Percentiles rank a stretch among this genome's conserved stretches.
These are phyloP conservation scores for Stachybotrys chartarum DNA, from an alignment of 2,329 filamentous ascomycete genomes.

Conservation along the genomic window DNA sequence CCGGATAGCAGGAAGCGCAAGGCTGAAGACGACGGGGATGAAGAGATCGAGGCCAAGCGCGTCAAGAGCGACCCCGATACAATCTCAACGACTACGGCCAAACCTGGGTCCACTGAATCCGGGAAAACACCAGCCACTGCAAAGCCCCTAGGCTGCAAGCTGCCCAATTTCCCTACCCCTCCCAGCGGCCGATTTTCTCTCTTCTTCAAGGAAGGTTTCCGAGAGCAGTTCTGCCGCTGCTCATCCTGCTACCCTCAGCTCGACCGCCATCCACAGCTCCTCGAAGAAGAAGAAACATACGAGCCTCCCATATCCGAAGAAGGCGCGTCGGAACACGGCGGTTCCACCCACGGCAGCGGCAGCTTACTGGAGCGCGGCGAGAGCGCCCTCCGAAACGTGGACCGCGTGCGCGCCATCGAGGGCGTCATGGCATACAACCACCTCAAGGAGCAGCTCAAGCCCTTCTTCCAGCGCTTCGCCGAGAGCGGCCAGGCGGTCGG, in stretches of 20 bases:
- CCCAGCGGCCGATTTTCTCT: conserved; percentile 63
- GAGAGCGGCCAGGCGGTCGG: conserved; percentile 83
- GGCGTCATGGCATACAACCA: conserved; percentile 98
- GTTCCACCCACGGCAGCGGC: conserved; percentile 62
- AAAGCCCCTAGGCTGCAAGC: conserved; percentile 45
- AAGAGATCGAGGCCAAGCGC: conserved; percentile 40
- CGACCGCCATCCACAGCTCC: conserved; percentile 65
- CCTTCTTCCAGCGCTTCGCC: conserved; percentile 88
- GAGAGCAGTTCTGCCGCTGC: conserved; percentile 77
- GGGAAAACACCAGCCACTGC: too few relatives aligned
- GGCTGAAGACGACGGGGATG: conserved; percentile 43
- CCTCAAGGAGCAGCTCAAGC: conserved; percentile 90
- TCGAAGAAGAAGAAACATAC: conserved; percentile 92
- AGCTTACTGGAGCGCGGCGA: conserved; percentile 88
- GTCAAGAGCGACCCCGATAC: conserved; percentile 34
- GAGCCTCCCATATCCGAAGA: conserved; percentile 78
- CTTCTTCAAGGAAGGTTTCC: conserved; percentile 75
- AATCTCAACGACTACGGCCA: not conserved
- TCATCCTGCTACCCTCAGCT: conserved; percentile 70
- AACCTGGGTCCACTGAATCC: not conserved
- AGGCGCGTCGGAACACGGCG: conserved; percentile 45
- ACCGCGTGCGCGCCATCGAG: conserved; percentile 88
- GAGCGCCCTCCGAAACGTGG: conserved; percentile 83
- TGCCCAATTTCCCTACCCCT: conserved; percentile 47
- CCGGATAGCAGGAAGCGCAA: conserved; percentile 57